Evolutionary conservation across 2,329 filamentous ascomycete species (phyloP).

Genomic region (Trichoderma pleuroti): DNA sequence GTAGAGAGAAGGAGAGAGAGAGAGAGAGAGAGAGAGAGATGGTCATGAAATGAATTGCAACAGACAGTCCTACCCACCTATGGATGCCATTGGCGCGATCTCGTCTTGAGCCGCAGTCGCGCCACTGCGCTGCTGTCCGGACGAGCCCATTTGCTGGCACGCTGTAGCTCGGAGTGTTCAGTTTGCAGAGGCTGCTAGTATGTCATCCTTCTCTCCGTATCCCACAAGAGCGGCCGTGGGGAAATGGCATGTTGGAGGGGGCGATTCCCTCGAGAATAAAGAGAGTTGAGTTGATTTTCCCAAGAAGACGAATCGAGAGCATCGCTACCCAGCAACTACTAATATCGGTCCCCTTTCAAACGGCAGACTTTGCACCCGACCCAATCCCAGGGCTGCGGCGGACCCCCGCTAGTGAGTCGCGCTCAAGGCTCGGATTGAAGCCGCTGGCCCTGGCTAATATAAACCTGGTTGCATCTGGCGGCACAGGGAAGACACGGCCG

Average conservation of each 20-base stretch:
- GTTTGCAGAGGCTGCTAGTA: background rate
- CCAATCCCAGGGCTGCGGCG: slow-evolving; percentile 13
- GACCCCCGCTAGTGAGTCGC: slow-evolving; percentile 1
- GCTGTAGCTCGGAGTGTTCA: background rate
- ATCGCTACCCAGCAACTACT: background rate
- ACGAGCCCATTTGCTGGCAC: slow-evolving; percentile 11
- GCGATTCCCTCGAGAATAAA: background rate
- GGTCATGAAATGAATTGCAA: background rate
- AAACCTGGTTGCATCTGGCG: slow-evolving; percentile 12
- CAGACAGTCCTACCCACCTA: slow-evolving; percentile 1
- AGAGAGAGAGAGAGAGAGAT: no score
- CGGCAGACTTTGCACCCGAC: slow-evolving; percentile 2
- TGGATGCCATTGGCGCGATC: slow-evolving; percentile 2
- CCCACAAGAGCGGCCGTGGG: background rate
- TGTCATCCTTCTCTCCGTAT: slow-evolving; percentile 4
- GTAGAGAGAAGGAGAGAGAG: no score
- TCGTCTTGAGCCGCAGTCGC: slow-evolving; percentile 8
- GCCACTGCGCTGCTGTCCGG: slow-evolving; percentile 4
- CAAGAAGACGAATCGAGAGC: background rate
- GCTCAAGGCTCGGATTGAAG: slow-evolving; percentile 1
- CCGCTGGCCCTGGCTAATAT: slow-evolving; percentile 10
- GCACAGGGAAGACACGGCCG: background rate
- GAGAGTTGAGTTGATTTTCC: background rate
- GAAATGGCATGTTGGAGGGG: background rate
- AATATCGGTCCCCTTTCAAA: slow-evolving; percentile 2